Evolutionary conservation across 306 rosid species (phyloP), one percentile per base, ranked within the genome.

Genomic region (Fragaria iinumae): DNA sequence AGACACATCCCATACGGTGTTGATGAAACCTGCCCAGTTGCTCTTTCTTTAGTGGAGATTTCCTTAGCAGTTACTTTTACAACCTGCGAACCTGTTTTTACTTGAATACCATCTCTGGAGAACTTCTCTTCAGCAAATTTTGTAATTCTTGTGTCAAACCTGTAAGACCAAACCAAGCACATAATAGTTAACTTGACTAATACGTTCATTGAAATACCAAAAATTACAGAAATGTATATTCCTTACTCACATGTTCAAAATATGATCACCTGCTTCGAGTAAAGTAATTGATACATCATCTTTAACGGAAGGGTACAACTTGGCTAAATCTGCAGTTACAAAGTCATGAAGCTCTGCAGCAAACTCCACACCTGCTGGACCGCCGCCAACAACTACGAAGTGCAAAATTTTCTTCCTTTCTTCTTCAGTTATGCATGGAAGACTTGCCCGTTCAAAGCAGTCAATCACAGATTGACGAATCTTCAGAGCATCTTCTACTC

Each of bases 361-460:
- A 85, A 92, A 90, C 77, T 92, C 97, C 45, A 92, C 97, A 23
- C 97, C 96, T 57, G 96, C 89, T 72, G 97, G 93, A 48, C 97
- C 96, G 57, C 97, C 97, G 72, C 97, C 97, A 82, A 92, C 92
- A 23, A 90, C 79, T 67, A 93, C 92, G 79, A 92, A 92, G 80
- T 90, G 96, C 77, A 92, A 91, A 82, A 85, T 84, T 73, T 87
- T 87, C 85, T 83, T 87, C 90, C 73, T 90, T 86, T 92, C 97
- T 77, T 92, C 97, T 69, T 90, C 90, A 52, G 90, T 90, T 57
- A 83, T 13, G 34, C 71, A 81, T 1, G 96, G 93, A 73, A 92
- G 79, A 81, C 85, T 90, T 67, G 97, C 97, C 77, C 88, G 86
- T 78, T 90, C 97, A 25, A 92, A 92, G 81, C 97, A 92, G 83